Conservation (phyloP, 352 stramenopile genomes). For the Phytophthora lateralis region DNA sequence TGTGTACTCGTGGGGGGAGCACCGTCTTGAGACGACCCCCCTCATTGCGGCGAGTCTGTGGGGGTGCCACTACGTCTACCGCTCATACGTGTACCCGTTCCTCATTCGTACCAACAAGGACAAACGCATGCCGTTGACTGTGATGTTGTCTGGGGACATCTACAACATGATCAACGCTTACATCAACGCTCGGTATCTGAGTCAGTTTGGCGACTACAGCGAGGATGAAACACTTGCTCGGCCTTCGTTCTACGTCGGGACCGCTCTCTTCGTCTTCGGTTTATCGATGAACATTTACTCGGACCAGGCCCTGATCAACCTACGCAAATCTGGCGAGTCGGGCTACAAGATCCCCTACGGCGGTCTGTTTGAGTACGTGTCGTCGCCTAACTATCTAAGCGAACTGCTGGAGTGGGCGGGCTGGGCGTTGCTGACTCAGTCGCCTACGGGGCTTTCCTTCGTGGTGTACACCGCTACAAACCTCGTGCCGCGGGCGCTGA, state of each 20-base stretch:
- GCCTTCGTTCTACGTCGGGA: slow-evolving; percentile 59
- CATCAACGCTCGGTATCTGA: slow-evolving; percentile 72
- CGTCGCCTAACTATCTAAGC: slow-evolving; percentile 77
- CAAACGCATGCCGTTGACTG: slow-evolving; percentile 67
- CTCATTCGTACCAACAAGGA: slow-evolving; percentile 54
- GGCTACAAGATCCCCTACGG: slow-evolving; percentile 65
- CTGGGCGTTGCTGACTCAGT: slow-evolving; percentile 66
- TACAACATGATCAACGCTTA: slow-evolving; percentile 82
- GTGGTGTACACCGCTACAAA: slow-evolving; percentile 57
- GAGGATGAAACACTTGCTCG: slow-evolving; percentile 37
- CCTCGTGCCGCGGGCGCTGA: slow-evolving; percentile 50
- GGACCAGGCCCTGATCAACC: slow-evolving; percentile 70
- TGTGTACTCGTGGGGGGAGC: slow-evolving; percentile 51
- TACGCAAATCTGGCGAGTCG: slow-evolving; percentile 61
- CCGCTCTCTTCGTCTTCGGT: slow-evolving; percentile 54
- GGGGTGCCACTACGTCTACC: slow-evolving; percentile 73
- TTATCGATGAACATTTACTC: slow-evolving; percentile 69
- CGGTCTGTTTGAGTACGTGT: slow-evolving; percentile 74
- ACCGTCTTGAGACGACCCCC: slow-evolving; percentile 43
- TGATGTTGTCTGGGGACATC: slow-evolving; percentile 56
- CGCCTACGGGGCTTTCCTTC: slow-evolving; percentile 54
- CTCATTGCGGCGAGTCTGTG: slow-evolving; percentile 61
- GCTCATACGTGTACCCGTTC: slow-evolving; percentile 73
- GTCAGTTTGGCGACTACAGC: slow-evolving; percentile 61
- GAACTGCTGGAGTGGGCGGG: slow-evolving; percentile 79